Percentiles rank a stretch among this genome's conserved stretches.
Evolutionary conservation across 2,329 filamentous ascomycete genomes (phyloP).

Genomic region (Aspergillus intermedius): DNA sequence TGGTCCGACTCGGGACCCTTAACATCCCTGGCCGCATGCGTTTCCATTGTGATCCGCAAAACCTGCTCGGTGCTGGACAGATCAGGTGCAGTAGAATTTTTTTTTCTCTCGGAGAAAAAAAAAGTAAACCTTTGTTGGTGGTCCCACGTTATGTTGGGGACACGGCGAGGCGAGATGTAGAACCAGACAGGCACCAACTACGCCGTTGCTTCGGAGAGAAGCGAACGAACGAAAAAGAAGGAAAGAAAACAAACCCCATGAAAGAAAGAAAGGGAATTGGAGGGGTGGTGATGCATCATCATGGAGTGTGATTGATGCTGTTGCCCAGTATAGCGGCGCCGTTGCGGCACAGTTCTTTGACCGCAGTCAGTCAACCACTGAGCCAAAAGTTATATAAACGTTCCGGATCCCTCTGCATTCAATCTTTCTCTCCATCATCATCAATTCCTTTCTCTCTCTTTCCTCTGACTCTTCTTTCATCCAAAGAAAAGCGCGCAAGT

Average conservation of each 20-base stretch:
- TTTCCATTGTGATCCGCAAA: conserved; percentile 22
- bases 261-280: conserved; percentile 1
- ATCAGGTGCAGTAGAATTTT: conserved; percentile 10
- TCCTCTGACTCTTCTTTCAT: background rate
- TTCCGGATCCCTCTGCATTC: background rate
- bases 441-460: background rate
- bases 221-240: background rate
- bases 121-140: conserved; percentile 9
- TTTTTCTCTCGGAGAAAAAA: background rate
- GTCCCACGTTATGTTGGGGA: conserved; percentile 12
- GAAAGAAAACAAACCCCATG: background rate
- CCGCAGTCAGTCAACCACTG: conserved; percentile 8
- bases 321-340: conserved; percentile 12
- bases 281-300: conserved; percentile 10
- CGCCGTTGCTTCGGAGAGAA: too few relatives aligned
- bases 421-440: background rate
- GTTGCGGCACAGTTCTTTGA: conserved; percentile 15
- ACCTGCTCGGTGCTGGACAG: conserved; percentile 18
- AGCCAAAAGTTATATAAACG: conserved; percentile 1
- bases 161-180: too few relatives aligned
- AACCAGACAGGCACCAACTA: too few relatives aligned
- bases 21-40: conserved; percentile 8
- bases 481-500: background rate
- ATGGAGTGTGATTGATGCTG: conserved; percentile 7
- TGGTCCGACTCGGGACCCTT: conserved; percentile 4